Evolutionary conservation across 1,139 yeast species (phyloP).

Genomic region (Geotrichum aggregatum): DNA sequence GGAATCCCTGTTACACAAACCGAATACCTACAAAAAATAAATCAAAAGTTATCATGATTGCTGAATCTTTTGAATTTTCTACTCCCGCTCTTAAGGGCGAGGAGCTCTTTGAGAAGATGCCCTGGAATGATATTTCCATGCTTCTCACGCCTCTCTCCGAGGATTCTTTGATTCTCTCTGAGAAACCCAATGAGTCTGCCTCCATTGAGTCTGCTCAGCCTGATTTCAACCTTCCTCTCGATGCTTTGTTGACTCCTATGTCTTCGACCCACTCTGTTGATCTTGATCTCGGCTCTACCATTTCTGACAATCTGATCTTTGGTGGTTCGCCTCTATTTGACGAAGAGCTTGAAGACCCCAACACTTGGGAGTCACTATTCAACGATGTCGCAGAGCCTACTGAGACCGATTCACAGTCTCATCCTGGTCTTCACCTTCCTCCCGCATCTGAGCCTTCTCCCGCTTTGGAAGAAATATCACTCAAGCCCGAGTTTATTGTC

Average conservation of each 20-base stretch:
- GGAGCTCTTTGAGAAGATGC: constrained; percentile 8
- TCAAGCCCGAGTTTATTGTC: constrained; percentile 7
- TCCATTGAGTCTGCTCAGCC: constrained; percentile 25
- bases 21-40: background rate
- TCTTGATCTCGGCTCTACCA: constrained; percentile 30
- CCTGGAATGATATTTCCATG: constrained; percentile 28
- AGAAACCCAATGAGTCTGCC: constrained; percentile 26
- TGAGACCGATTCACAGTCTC: background rate
- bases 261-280: constrained; percentile 36
- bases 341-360: constrained; percentile 33
- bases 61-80: constrained; percentile 6
- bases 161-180: constrained; percentile 27
- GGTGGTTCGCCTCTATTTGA: constrained; percentile 39
- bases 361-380: constrained; percentile 38
- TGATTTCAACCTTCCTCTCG: constrained; percentile 27
- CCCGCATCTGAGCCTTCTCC: background rate
- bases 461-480: constrained; percentile 1
- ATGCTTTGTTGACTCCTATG: constrained; percentile 26
- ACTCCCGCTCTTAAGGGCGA: background rate
- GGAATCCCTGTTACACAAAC: background rate
- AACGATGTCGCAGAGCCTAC: constrained; percentile 22
- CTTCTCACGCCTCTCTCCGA: constrained; percentile 31
- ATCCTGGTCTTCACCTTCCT: background rate
- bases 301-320: constrained; percentile 24
- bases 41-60: constrained; percentile 7